phyloP scores from a whole-genome alignment of 2,329 filamentous ascomycete species.

The Seiridium cupressi region DNA sequence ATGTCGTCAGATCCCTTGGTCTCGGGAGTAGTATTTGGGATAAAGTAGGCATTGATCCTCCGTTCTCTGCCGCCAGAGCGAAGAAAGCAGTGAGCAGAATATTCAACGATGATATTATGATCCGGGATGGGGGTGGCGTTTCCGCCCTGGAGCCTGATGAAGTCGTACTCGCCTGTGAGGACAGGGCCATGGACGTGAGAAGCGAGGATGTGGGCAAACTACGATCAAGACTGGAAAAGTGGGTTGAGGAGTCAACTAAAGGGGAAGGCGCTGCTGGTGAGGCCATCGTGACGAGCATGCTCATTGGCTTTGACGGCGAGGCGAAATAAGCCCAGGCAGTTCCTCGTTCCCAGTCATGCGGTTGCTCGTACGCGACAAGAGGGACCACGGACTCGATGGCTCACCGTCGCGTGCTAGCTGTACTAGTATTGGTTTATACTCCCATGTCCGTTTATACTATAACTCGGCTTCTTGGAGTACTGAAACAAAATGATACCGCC shows the following conservation, averaged over 20 bases:
- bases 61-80: constrained; percentile 54
- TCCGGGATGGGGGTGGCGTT: constrained; percentile 62
- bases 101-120: constrained; percentile 67
- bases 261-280: constrained; percentile 32
- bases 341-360: not conserved
- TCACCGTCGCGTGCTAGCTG: not conserved
- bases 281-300: constrained; percentile 22
- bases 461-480: not conserved
- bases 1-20: constrained; percentile 24
- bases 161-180: constrained; percentile 67
- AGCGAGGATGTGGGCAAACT: constrained; percentile 58
- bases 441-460: not conserved
- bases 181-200: constrained; percentile 62
- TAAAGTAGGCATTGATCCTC: constrained; percentile 44
- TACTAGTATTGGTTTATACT: not conserved
- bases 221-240: constrained; percentile 40
- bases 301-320: constrained; percentile 7
- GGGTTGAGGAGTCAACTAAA: constrained; percentile 44
- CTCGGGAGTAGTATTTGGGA: constrained; percentile 51
- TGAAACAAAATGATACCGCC: not conserved
- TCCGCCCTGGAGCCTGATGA: constrained; percentile 59
- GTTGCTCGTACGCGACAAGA: not conserved
- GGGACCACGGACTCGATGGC: not conserved
- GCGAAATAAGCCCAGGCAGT: not conserved
- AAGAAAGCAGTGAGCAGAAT: constrained; percentile 59